Evolutionary conservation across 164 flowering plant species (phyloP).

Genomic region (Vitis rupestris): DNA sequence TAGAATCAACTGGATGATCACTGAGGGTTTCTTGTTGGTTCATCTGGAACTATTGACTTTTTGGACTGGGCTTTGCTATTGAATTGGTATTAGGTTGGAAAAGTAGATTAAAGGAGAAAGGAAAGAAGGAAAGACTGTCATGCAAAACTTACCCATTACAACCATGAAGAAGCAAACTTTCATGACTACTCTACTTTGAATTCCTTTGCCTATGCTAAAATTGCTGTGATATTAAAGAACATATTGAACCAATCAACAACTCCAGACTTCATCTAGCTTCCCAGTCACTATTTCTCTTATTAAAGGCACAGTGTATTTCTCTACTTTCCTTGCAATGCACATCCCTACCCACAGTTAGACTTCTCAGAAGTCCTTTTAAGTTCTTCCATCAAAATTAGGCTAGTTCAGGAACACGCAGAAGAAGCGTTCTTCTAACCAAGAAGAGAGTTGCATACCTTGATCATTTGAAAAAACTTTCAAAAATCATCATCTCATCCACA

Average conservation of each 20-base stretch:
- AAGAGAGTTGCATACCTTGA: no score
- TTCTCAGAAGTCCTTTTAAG: no score
- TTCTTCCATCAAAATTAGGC: no score
- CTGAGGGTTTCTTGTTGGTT: neutral
- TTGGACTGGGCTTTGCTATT: neutral
- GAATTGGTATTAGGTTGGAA: neutral
- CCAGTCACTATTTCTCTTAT: neutral
- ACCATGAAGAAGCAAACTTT: neutral
- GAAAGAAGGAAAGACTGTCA: neutral
- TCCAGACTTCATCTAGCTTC: neutral
- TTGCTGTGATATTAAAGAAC: neutral
- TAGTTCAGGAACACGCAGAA: no score
- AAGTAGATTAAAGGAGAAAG: neutral
- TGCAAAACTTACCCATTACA: neutral
- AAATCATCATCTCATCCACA: no score
- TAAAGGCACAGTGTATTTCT: neutral
- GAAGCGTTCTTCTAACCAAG: no score
- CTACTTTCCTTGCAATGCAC: neutral
- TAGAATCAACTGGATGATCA: no score
- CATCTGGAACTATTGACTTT: neutral
- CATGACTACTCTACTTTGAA: constrained; percentile 5
- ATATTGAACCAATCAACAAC: neutral
- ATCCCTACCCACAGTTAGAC: no score
- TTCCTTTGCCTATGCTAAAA: neutral
- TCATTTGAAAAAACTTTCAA: no score